A percentile compares a stretch with the other conserved stretches of the same genome.
Evolutionary conservation across 371 early-diverging fungal genomes (phyloP).

Genomic region (Umbelopsis sp.): DNA sequence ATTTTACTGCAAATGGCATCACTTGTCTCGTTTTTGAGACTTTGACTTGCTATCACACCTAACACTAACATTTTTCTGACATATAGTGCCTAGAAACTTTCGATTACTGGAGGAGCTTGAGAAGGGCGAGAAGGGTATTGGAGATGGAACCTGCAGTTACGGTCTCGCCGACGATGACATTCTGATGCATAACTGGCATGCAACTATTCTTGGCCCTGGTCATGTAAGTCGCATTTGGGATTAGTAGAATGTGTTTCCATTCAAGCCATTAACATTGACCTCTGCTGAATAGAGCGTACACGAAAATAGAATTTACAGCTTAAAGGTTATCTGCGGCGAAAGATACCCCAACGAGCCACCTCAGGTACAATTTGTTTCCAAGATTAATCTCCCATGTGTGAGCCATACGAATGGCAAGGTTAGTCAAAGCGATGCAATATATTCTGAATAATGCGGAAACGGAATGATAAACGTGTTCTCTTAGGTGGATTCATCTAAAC

Average conservation of each 20-base stretch:
- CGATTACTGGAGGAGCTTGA: conserved; percentile 96
- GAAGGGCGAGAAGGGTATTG: conserved; percentile 96
- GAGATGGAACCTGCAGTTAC: conserved; percentile 93
- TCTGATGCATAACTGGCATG: conserved; percentile 86
- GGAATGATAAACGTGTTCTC: too few relatives aligned
- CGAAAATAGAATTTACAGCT: conserved; percentile 93
- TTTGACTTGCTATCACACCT: background rate
- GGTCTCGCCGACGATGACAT: conserved; percentile 91
- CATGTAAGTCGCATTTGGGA: conserved; percentile 61
- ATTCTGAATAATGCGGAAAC: background rate
- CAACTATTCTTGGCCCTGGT: conserved; percentile 95
- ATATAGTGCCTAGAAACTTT: conserved; percentile 93
- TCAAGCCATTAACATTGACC: too few relatives aligned
- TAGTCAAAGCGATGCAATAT: conserved; percentile 15
- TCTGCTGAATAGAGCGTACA: conserved; percentile 75
- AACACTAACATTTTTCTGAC: background rate
- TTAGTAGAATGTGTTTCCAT: too few relatives aligned
- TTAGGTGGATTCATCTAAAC: conserved; percentile 70
- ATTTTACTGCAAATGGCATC: too few relatives aligned
- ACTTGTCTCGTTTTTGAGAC: too few relatives aligned
- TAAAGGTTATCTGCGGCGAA: conserved; percentile 82
- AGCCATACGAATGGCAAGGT: conserved; percentile 82
- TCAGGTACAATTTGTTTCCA: conserved; percentile 75
- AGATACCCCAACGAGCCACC: conserved; percentile 90
- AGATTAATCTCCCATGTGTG: conserved; percentile 90